Evolutionary conservation across 768 basidiomycete species (phyloP).

Genomic region (Thelephora aurantiotincta): DNA sequence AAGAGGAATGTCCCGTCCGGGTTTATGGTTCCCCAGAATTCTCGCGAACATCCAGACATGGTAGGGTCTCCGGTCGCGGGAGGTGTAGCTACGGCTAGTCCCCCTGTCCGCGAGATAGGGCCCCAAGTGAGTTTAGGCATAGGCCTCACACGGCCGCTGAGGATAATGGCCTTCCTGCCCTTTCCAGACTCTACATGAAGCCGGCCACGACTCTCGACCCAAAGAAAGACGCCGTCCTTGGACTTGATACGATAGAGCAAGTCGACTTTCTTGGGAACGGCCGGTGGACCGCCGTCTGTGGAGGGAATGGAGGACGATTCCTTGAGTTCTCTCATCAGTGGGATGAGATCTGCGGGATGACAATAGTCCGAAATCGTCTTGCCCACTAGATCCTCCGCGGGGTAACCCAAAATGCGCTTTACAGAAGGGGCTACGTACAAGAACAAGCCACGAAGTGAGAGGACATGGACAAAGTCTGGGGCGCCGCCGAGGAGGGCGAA

Average conservation of each 20-base stretch:
- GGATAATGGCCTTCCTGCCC: slow-evolving; percentile 84
- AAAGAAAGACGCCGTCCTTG: slow-evolving; percentile 55
- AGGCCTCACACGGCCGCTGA: slow-evolving; percentile 64
- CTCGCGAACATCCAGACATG: slow-evolving; percentile 9
- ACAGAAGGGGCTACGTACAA: slow-evolving; percentile 86
- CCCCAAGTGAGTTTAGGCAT: slow-evolving; percentile 55
- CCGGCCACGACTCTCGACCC: slow-evolving; percentile 85
- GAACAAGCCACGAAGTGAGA: slow-evolving; percentile 86
- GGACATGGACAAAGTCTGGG: slow-evolving; percentile 79
- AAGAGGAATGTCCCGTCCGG: slow-evolving; percentile 33
- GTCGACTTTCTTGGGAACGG: slow-evolving; percentile 48
- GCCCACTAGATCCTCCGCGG: slow-evolving; percentile 72
- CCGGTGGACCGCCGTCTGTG: background rate
- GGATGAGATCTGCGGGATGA: slow-evolving; percentile 82
- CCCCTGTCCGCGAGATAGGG: slow-evolving; percentile 37
- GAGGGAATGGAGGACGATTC: slow-evolving; percentile 31
- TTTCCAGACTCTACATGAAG: slow-evolving; percentile 89
- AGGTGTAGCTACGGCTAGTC: slow-evolving; percentile 14
- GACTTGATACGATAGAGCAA: slow-evolving; percentile 74
- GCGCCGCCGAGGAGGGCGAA: slow-evolving; percentile 44
- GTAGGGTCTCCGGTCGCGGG: slow-evolving; percentile 13
- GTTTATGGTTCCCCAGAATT: slow-evolving; percentile 45
- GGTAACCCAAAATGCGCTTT: slow-evolving; percentile 68
- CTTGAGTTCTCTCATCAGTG: slow-evolving; percentile 85
- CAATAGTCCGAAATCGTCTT: slow-evolving; percentile 68